A percentile compares a stretch with the other conserved stretches of the same genome.
These are phyloP conservation scores for Alternaria ethzedia DNA, from an alignment of 2,329 filamentous ascomycete species.

Conservation along the genomic window DNA sequence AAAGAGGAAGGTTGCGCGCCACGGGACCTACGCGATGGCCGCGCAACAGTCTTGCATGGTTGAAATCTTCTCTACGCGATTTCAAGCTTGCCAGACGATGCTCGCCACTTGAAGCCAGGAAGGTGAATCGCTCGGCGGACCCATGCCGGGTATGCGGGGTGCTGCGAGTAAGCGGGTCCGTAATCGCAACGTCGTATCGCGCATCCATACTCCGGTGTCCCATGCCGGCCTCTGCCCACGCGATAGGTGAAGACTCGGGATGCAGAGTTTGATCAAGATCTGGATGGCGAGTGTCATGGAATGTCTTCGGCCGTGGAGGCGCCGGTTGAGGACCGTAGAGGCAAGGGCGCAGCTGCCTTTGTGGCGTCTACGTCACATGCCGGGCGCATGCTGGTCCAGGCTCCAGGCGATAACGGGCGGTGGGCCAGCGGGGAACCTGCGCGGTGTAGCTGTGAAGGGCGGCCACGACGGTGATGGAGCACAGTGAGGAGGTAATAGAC, in stretches of 20 bases:
- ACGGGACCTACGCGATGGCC: neutral
- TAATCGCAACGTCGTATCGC: constrained; percentile 14
- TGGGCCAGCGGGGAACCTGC: constrained; percentile 26
- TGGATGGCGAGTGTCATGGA: neutral
- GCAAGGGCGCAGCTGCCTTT: constrained; percentile 12
- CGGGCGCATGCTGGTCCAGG: constrained; percentile 4
- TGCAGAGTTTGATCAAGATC: neutral
- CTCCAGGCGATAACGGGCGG: constrained; percentile 33
- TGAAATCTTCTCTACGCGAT: neutral
- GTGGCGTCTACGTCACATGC: constrained; percentile 13
- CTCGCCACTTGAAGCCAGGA: constrained; percentile 18
- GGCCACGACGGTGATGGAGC: constrained; percentile 3
- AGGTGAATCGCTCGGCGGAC: neutral
- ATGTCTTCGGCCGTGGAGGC: constrained; percentile 5
- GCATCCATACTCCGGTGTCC: neutral
- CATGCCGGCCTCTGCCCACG: neutral
- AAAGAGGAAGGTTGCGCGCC: neutral
- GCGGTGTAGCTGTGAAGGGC: neutral
- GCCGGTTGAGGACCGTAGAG: constrained; percentile 20
- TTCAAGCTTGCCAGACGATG: neutral
- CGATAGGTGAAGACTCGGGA: neutral
- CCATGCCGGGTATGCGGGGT: constrained; percentile 7
- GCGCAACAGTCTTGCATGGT: neutral
- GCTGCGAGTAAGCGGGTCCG: constrained; percentile 17
- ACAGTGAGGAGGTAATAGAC: neutral